phyloP scores from a whole-genome alignment of 768 basidiomycete genomes.

The Sarcomyxa edulis region DNA sequence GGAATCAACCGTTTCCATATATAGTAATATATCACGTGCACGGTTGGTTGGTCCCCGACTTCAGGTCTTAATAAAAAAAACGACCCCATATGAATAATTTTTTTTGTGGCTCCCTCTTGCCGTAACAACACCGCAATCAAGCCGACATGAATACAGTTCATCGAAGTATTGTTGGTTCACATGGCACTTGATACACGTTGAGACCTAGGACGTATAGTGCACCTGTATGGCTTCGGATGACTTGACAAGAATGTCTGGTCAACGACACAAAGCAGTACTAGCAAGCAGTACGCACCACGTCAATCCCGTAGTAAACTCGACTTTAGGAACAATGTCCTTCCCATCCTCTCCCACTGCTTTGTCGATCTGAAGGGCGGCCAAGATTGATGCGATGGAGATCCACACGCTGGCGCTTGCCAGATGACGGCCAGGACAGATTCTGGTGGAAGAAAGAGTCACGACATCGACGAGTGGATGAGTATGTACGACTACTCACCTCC shows the following conservation, averaged over 20 bases:
- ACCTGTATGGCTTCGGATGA: constrained; percentile 9
- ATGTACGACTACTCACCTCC: constrained; percentile 3
- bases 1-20: no score
- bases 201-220: constrained; percentile 9
- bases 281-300: constrained; percentile 30
- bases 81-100: no score
- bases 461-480: background rate
- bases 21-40: no score
- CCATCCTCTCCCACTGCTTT: constrained; percentile 32
- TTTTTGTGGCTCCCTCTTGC: no score
- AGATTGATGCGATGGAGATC: constrained; percentile 38
- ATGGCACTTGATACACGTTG: background rate
- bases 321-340: constrained; percentile 30
- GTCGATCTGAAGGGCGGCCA: constrained; percentile 38
- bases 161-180: no score
- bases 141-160: no score
- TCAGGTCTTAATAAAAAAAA: no score
- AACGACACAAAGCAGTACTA: constrained; percentile 2
- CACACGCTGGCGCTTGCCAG: constrained; percentile 43
- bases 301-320: constrained; percentile 35
- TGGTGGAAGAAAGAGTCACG: background rate
- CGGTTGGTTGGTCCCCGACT: no score
- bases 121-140: no score
- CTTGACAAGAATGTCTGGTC: background rate
- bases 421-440: constrained; percentile 43